These are phyloP conservation scores for Arthrobotrys iridis DNA, from an alignment of 2,329 filamentous ascomycete genomes.

Conservation along the genomic window DNA sequence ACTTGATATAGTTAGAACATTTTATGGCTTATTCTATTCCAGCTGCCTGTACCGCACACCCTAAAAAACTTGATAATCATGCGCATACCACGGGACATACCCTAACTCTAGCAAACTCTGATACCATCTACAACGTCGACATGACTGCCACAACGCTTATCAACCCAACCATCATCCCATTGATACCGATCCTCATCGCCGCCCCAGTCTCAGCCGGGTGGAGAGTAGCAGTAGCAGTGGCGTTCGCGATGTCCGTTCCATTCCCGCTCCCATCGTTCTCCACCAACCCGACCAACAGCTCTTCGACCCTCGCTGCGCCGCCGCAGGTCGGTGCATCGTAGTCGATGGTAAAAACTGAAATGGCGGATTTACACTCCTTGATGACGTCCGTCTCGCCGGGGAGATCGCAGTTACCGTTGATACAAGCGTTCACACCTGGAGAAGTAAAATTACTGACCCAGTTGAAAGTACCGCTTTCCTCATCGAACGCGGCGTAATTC, in stretches of 20 bases:
- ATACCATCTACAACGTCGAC: conserved; percentile 56
- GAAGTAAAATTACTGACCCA: conserved; percentile 62
- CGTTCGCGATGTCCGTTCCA: neutral
- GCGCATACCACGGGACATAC: too few species aligned
- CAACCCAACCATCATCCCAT: neutral
- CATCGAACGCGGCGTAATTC: conserved; percentile 64
- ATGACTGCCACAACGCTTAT: conserved; percentile 1
- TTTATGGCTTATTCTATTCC: too few species aligned
- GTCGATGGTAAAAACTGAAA: conserved; percentile 66
- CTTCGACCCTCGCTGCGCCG: conserved; percentile 19
- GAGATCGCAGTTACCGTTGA: conserved; percentile 67
- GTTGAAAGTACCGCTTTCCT: conserved; percentile 63
- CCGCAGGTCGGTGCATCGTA: conserved; percentile 64
- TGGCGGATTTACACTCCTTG: conserved; percentile 62
- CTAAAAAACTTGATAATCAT: too few species aligned
- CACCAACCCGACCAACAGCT: conserved; percentile 36
- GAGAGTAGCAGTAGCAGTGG: neutral
- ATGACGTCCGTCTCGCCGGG: conserved; percentile 67
- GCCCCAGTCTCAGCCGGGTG: conserved; percentile 22
- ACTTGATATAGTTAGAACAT: too few species aligned
- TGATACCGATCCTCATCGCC: conserved; percentile 12
- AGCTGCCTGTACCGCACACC: too few species aligned
- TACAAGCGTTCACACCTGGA: conserved; percentile 65
- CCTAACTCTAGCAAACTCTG: conserved; percentile 22
- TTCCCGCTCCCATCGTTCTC: neutral